phyloP scores from a whole-genome alignment of 192 early-diverging fungal genomes.

The Coemansia biformis region DNA sequence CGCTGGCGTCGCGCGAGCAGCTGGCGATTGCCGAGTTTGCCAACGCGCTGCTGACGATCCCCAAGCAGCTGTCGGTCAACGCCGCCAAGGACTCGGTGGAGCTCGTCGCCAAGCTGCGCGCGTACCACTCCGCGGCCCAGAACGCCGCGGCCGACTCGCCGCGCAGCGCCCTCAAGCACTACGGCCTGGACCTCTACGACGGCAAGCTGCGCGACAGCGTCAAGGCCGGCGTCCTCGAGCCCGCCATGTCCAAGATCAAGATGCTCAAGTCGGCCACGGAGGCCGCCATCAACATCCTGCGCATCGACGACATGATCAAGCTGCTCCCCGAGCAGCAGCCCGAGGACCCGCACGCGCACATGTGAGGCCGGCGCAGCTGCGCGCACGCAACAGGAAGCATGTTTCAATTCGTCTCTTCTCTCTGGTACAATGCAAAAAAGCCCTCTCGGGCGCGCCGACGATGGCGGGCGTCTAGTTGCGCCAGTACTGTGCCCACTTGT shows the following conservation, averaged over 20 bases:
- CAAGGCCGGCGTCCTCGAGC: slow-evolving; percentile 90
- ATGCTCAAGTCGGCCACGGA: slow-evolving; percentile 96
- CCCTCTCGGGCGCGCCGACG: too few relatives aligned
- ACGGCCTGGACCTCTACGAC: slow-evolving; percentile 90
- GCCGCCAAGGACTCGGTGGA: slow-evolving; percentile 98
- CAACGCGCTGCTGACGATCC: slow-evolving; percentile 88
- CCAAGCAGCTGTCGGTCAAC: slow-evolving; percentile 96
- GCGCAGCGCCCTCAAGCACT: slow-evolving; percentile 76
- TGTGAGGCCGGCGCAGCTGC: slow-evolving; percentile 17
- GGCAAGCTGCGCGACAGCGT: slow-evolving; percentile 92
- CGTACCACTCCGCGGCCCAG: slow-evolving; percentile 92
- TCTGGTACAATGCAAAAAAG: too few relatives aligned
- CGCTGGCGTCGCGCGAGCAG: slow-evolving; percentile 93
- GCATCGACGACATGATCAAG: slow-evolving; percentile 93
- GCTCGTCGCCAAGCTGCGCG: slow-evolving; percentile 91
- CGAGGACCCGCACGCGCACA: slow-evolving; percentile 53
- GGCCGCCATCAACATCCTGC: slow-evolving; percentile 93
- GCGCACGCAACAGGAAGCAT: too few relatives aligned
- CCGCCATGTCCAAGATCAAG: slow-evolving; percentile 97
- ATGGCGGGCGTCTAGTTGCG: slow-evolving; percentile 16
- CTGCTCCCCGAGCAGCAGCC: slow-evolving; percentile 49
- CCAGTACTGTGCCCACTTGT: slow-evolving; percentile 91
- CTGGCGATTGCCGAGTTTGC: slow-evolving; percentile 98
- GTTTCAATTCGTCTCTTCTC: too few relatives aligned
- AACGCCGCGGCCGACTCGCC: slow-evolving; percentile 60